A percentile compares a stretch with the other conserved stretches of the same genome.
Evolutionary conservation across 768 basidiomycete genomes (phyloP).

Genomic region (Lactifluus subvellereus): DNA sequence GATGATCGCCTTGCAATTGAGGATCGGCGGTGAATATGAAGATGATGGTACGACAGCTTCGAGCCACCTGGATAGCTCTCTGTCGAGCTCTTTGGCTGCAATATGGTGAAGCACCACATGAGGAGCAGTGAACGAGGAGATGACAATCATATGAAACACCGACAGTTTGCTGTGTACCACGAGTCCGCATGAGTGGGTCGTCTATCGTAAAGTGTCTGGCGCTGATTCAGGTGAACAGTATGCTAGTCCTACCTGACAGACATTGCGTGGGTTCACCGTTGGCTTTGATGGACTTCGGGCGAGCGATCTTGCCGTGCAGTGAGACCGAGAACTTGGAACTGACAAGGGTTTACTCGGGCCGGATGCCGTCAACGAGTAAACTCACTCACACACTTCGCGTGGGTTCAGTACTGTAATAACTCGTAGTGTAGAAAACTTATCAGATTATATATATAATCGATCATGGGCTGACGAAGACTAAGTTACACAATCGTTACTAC

Average conservation of each 20-base stretch:
- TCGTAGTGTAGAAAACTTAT: neutral
- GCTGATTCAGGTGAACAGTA: neutral
- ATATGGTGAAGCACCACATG: conserved; percentile 7
- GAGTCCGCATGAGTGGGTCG: conserved; percentile 79
- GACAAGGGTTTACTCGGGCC: neutral
- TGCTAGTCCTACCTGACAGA: conserved; percentile 13
- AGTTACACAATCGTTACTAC: no score
- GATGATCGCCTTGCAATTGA: conserved; percentile 80
- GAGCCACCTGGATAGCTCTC: conserved; percentile 63
- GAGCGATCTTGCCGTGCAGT: neutral
- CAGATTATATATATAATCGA: no score
- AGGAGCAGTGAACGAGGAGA: neutral
- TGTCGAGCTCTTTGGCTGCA: conserved; percentile 50
- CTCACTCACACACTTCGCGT: no score
- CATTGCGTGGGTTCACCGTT: neutral
- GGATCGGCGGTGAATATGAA: conserved; percentile 60
- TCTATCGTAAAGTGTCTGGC: conserved; percentile 32
- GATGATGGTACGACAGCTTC: conserved; percentile 45
- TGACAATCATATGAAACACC: conserved; percentile 6
- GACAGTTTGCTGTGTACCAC: conserved; percentile 82
- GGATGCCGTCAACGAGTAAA: neutral
- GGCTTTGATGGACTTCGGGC: neutral
- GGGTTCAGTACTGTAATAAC: neutral
- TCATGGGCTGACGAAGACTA: neutral
- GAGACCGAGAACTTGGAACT: neutral